Conservation (phyloP, 345 rosid genomes). For the Populus nigra region DNA sequence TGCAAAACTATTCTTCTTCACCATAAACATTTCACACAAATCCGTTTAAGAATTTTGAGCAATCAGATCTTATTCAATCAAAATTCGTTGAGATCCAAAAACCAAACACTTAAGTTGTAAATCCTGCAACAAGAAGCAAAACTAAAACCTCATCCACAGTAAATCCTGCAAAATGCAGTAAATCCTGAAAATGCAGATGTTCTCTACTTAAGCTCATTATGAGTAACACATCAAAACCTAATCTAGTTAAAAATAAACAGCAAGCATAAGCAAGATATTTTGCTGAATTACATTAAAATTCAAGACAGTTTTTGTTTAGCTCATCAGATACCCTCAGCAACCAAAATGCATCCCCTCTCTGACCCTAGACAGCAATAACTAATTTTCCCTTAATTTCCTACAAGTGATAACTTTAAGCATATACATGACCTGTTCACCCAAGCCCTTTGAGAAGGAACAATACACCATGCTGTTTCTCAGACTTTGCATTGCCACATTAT, state of each 20-base stretch:
- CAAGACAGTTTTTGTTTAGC: not conserved
- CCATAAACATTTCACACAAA: not conserved
- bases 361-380: not conserved
- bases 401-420: not conserved
- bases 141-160: not conserved
- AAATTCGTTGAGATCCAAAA: not conserved
- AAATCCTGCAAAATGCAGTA: not conserved
- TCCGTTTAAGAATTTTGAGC: not conserved
- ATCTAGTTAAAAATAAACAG: not conserved
- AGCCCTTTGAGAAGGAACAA: not conserved
- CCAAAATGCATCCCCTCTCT: not conserved
- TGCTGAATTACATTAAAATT: not conserved
- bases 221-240: not conserved
- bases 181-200: not conserved
- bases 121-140: not conserved
- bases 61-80: not conserved
- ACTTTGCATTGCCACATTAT: not conserved
- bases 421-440: not conserved
- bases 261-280: not conserved
- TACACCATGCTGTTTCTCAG: not conserved
- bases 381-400: not conserved
- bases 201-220: not conserved
- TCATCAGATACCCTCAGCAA: not conserved
- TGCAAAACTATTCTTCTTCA: not conserved
- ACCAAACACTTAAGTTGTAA: not conserved